Evolutionary conservation across 352 stramenopile species (phyloP), one percentile per base, ranked within the genome.

Genomic region (Phytophthora capsici): DNA sequence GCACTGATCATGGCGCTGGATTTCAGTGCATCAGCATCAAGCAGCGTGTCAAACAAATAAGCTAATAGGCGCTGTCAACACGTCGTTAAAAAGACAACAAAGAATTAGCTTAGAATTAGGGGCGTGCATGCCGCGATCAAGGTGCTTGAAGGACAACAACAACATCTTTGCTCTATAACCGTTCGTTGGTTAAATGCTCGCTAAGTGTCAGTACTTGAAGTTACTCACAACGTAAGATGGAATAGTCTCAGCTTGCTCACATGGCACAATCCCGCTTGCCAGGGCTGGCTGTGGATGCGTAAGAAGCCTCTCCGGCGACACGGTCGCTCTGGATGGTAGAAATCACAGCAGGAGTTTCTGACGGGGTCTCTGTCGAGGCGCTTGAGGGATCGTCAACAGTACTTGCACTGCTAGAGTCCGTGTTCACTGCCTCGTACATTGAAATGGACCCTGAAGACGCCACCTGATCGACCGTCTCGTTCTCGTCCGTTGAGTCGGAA

Each of bases 211-310:
- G 57, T 51, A 61, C 32, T 56, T 63, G 51, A 57, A 54, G 59
- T 54, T 61, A 55, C 50, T 51, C 38, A 57, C 36, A 55, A 43
- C 46, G 34, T 30, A 46, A 46, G 8, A 34, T 26, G 40, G 17
- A 41, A 13, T 26, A n/a, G 25, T 23, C 41, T 48, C 40, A 41
- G 19, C 30, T 26, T 17, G 25, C 22, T 63, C 50, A 71, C 49
- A 71, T 71, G 22, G 45, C 64, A 37, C 64, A 67, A 50, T 72
- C 49, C 10, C 38, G 38, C 17, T 68, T 59, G 28, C 9, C 40
- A 0, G 50, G 10, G 23, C 49, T 50, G 14, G 57, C 57, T 3
- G 49, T 57, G 32, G 48, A 49, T 6, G 41, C 28, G 28, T 66
- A 66, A 6, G 37, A 54, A 17, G 57, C 48, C 6, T 66, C 58